Base-by-base conservation (phyloP, 2,329 filamentous ascomycete genomes). In the Ophiostoma angusticollis region DNA sequence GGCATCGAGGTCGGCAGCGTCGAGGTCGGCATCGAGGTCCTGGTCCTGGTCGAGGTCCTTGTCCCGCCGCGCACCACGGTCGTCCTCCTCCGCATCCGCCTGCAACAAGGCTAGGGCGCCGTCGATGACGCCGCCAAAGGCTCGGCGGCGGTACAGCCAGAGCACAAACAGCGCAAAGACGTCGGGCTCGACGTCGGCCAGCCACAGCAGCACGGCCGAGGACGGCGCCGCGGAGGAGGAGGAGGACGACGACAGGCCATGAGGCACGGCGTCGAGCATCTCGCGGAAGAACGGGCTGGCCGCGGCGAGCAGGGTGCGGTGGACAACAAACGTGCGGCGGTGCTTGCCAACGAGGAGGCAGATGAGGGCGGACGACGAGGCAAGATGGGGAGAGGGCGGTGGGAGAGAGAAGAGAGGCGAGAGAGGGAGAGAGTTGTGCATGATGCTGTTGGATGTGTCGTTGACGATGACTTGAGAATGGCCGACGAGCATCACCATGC, bases 121-220 rank as follows among this genome's bases (percentile, higher is more conserved):
- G 43, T 68, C 64, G 42, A 72, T 56, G 44, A 64, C 57, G 28
- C 49, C 44, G 21, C 59, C 58, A 49, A 71, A 71, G 19, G 52
- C 52, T 21, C 52, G 50, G 5, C 59, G 58, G 16, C 58, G 58
- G 50, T 71, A 67, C 18, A 74, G 59, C 67, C 68, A 72, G 31
- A 68, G 56, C 31, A 67, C 58, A 49, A 72, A 71, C 25, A 72
- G 57, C 47, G 64, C 61, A 48, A 74, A 72, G 60, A 70, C 68
- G 50, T 64, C 57, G 14, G 67, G 55, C 1, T 62, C 62, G 51
- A 73, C 67, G 43, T 59, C 58, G 0, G 67, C 61, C 5, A 64
- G 55, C 51, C 54, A 58, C 24, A 64, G 36, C 24, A 11, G 17
- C 16, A 22, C 12, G 29, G 31, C 3, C 19, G 38, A 35, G 1